These are phyloP conservation scores for Penicillium italicum DNA, from an alignment of 2,329 filamentous ascomycete genomes.

Conservation along the genomic window DNA sequence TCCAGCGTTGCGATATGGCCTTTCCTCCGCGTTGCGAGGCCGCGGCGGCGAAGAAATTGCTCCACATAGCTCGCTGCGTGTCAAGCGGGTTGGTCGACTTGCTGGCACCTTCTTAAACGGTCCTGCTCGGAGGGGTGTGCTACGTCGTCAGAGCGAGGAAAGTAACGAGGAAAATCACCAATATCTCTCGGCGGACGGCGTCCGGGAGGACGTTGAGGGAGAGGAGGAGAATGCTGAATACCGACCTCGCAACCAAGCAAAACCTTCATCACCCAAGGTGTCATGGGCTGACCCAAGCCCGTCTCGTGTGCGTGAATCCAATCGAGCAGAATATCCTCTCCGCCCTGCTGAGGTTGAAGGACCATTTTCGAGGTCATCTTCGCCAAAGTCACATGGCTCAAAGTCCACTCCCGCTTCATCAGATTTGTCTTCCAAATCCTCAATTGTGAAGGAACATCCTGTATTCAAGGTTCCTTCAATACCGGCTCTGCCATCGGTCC, in stretches of 20 bases:
- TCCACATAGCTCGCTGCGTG: constrained; percentile 68
- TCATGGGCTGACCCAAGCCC: constrained; percentile 38
- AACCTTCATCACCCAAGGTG: constrained; percentile 35
- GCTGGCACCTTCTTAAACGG: constrained; percentile 76
- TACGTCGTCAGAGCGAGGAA: constrained; percentile 60
- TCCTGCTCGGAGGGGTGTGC: constrained; percentile 70
- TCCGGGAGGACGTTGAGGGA: constrained; percentile 27
- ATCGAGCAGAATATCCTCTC: constrained; percentile 23
- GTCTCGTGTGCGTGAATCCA: constrained; percentile 21
- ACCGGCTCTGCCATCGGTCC: constrained; percentile 57
- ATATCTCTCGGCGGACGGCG: constrained; percentile 27
- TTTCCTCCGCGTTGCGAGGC: constrained; percentile 38
- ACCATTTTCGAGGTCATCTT: constrained; percentile 34
- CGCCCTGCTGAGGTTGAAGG: constrained; percentile 23
- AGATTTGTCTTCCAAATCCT: constrained; percentile 39
- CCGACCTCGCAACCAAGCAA: constrained; percentile 21
- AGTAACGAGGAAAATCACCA: constrained; percentile 46
- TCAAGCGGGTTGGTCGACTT: constrained; percentile 72
- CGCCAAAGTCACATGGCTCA: constrained; percentile 35
- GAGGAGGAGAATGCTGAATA: constrained; percentile 30
- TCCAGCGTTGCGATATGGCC: constrained; percentile 29
- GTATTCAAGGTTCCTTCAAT: constrained; percentile 57
- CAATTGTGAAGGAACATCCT: constrained; percentile 46
- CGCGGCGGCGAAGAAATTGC: constrained; percentile 61
- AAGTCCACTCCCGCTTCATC: constrained; percentile 45